Evolutionary conservation across 2,329 filamentous ascomycete species (phyloP), one percentile per base, ranked within the genome.

Genomic region (Aspergillus sp.): DNA sequence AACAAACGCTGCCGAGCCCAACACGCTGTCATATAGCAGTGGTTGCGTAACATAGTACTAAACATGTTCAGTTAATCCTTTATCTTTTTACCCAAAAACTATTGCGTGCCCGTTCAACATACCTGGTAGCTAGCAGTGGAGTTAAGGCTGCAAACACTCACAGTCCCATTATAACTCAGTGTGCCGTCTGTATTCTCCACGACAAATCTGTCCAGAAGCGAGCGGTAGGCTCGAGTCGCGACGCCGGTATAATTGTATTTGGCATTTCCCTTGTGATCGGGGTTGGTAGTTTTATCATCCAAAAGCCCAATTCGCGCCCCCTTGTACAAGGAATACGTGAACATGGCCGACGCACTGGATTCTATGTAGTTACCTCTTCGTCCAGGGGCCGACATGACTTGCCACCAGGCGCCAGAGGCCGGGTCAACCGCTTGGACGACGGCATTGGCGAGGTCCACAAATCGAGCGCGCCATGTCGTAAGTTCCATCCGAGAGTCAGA

Each of bases 291-390:
- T 17, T 45, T 7, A 2, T 36, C 75, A 68, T 51, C 43, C 32
- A 61, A 45, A 47, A 58, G 58, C 0, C 78, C 79, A 5, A 76
- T 44, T 30, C 74, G 65, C 8, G 73, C 70, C 0, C 79, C 83
- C 61, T 77, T 80, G 12, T 85, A 66, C 58, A 84, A 69, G 0
- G 81, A 78, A 54, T 82, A 84, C 0, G 78, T 74, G 62, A 85
- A 86, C 80, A 87, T 83, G 3, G 82, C 83, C 2, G 81, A 81
- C 7, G 79, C 84, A 32, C 82, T 84, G 34, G 81, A 82, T 71
- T 87, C 83, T 48, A 87, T 80, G 67, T 83, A 87, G 68, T 88
- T 87, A 2, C 82, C 83, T 45, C 76, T 61, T 39, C 68, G 63
- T 1, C 76, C 78, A 0, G 78, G 76, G 54, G 81, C 79, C 62